These are phyloP conservation scores for Fomitopsis serialis DNA, from an alignment of 768 basidiomycete species.

Conservation along the genomic window DNA sequence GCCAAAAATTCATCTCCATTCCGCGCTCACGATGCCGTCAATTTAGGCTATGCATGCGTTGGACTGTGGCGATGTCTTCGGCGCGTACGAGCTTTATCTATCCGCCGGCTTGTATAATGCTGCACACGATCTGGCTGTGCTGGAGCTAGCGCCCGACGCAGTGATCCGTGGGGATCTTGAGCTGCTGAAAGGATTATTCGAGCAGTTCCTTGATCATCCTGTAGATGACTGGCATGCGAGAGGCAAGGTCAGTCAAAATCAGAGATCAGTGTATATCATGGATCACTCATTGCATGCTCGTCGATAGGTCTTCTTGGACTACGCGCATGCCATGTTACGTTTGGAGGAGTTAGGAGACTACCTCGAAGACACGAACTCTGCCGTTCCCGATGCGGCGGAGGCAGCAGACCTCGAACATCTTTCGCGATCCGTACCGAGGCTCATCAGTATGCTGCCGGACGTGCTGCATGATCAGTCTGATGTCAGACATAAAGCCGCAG, in stretches of 20 bases:
- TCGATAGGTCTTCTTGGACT: slow-evolving; percentile 64
- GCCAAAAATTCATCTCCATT: background rate
- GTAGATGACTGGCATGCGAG: slow-evolving; percentile 78
- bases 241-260: slow-evolving; percentile 56
- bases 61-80: slow-evolving; percentile 54
- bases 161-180: slow-evolving; percentile 54
- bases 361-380: slow-evolving; percentile 32
- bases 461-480: slow-evolving; percentile 54
- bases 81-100: slow-evolving; percentile 75
- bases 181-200: slow-evolving; percentile 66
- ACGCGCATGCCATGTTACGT: slow-evolving; percentile 55
- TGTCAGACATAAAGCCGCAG: slow-evolving; percentile 61
- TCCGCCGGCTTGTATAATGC: slow-evolving; percentile 61
- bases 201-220: slow-evolving; percentile 48
- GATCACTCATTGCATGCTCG: no score
- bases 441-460: slow-evolving; percentile 66
- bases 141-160: slow-evolving; percentile 85
- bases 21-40: background rate
- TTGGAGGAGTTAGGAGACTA: slow-evolving; percentile 51
- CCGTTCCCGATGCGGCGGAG: slow-evolving; percentile 40
- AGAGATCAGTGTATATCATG: background rate
- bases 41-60: slow-evolving; percentile 62
- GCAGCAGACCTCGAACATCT: slow-evolving; percentile 56
- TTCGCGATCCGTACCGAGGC: slow-evolving; percentile 50
- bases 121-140: slow-evolving; percentile 81